Percentiles rank a stretch among this genome's conserved stretches.
Conservation (phyloP, 495 filamentous ascomycete genomes). For the Penicillium cinerascens region DNA sequence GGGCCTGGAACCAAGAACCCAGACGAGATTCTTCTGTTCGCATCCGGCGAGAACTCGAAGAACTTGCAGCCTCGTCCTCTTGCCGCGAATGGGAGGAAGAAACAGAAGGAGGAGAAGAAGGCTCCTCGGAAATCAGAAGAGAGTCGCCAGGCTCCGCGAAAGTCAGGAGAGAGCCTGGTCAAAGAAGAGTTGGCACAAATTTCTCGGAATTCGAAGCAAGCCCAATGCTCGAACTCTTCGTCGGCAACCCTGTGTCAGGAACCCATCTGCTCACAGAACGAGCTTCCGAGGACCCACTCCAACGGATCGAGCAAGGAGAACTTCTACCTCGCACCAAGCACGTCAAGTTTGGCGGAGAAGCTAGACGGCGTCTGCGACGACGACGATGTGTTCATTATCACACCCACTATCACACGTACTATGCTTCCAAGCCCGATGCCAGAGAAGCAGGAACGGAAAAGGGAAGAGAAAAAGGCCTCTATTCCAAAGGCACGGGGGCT, state of each 20-base stretch:
- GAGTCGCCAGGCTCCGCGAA: conserved; percentile 6
- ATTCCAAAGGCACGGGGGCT: conserved; percentile 19
- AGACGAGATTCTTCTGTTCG: conserved; percentile 42
- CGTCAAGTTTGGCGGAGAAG: conserved; percentile 10
- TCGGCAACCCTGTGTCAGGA: conserved; percentile 32
- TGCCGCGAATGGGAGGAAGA: conserved; percentile 22
- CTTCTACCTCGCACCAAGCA: conserved; percentile 11
- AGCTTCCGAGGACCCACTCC: conserved; percentile 14
- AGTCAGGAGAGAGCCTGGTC: conserved; percentile 15
- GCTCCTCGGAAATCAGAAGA: conserved; percentile 14
- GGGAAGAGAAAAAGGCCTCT: conserved; percentile 12
- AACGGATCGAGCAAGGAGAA: conserved; percentile 30
- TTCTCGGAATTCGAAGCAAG: conserved; percentile 45
- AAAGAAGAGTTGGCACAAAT: conserved; percentile 32
- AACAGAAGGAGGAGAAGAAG: conserved; percentile 20
- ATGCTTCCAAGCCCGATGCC: conserved; percentile 23
- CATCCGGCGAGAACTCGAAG: conserved; percentile 26
- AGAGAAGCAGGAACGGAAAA: not conserved
- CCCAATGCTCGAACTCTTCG: conserved; percentile 41
- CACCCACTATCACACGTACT: conserved; percentile 46
- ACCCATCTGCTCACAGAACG: conserved; percentile 18
- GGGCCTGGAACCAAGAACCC: conserved; percentile 35
- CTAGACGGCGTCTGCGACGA: conserved; percentile 16
- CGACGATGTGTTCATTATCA: conserved; percentile 50
- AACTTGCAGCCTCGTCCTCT: conserved; percentile 25